Base-by-base conservation (phyloP, 768 basidiomycete species). In the Suillus placidus region DNA sequence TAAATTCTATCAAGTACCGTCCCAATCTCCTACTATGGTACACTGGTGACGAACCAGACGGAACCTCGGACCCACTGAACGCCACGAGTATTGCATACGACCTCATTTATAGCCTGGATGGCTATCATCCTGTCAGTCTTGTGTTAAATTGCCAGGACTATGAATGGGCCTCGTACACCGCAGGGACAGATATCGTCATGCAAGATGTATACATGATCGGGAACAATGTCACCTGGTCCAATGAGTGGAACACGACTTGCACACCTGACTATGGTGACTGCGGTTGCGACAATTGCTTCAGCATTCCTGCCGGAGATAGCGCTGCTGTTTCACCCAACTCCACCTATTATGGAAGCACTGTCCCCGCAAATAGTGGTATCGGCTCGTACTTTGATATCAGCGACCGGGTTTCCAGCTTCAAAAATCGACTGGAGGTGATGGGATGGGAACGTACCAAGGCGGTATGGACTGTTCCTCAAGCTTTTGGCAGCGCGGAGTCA, bases 391-490 rank as follows among this genome's bases (percentile, higher is more conserved):
- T 87, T 66, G 91, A 93, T 71, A 87, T 93, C 61, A 84, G 87
- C 13, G 81, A 80, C 0, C 81, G 91, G 38, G 86, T 92, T 80
- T 87, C 90, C 60, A 82, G 88, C 65, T 92, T 88, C 76, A 77
- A 77, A 57, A 78, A 87, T 58, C 81, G 90, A 26, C 70, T 89
- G 18, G 83, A 85, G 66, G 80, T 84, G 57, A 84, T 88, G 67
- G 90, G 89, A 2, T 90, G 90, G 87, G 87, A 88, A 68, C 79
- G 85, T 13, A 85, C 82, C 6, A 88, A 90, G 72, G 84, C 88
- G 1, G 82, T 92, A 0, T 93, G 92, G 93, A 87, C 88, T 2
- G 92, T 93, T 1, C 90, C 91, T 0, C 92, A 94, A 75, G 91
- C 84, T 0, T 94, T 94, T 71, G 90, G 90, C 34, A 82, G 81